Percentiles rank a stretch among this genome's conserved stretches.
phyloP scores from a whole-genome alignment of 2,329 filamentous ascomycete genomes.

The Apiospora pterosperma region DNA sequence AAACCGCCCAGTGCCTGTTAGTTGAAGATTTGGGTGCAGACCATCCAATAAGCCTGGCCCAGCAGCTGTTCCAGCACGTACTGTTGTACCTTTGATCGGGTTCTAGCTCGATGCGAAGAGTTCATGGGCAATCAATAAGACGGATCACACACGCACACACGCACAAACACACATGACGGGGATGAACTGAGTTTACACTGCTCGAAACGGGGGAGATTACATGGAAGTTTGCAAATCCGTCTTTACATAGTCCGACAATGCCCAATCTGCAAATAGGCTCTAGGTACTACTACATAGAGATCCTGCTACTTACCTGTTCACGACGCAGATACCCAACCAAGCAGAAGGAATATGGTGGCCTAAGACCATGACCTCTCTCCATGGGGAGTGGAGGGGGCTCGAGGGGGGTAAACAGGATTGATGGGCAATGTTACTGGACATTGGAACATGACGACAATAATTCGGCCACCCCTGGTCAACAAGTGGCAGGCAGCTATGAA shows the following conservation, averaged over 20 bases:
- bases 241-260: neutral
- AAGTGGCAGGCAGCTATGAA: neutral
- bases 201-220: neutral
- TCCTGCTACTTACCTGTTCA: neutral
- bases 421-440: neutral
- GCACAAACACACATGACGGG: neutral
- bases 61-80: neutral
- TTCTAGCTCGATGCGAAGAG: neutral
- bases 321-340: neutral
- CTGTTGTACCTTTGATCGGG: no score
- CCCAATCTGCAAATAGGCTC: neutral
- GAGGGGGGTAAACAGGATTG: neutral
- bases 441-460: neutral
- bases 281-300: neutral
- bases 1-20: neutral
- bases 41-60: neutral
- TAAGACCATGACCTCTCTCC: no score
- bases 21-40: conserved; percentile 1
- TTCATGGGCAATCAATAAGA: neutral
- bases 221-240: neutral
- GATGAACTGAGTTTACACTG: conserved; percentile 1
- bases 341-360: neutral
- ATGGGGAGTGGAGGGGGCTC: neutral
- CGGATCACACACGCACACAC: neutral
- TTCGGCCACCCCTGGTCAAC: neutral